These are phyloP conservation scores for Carex cristatella DNA, from an alignment of 176 grass and related monocot species.

Conservation along the genomic window DNA sequence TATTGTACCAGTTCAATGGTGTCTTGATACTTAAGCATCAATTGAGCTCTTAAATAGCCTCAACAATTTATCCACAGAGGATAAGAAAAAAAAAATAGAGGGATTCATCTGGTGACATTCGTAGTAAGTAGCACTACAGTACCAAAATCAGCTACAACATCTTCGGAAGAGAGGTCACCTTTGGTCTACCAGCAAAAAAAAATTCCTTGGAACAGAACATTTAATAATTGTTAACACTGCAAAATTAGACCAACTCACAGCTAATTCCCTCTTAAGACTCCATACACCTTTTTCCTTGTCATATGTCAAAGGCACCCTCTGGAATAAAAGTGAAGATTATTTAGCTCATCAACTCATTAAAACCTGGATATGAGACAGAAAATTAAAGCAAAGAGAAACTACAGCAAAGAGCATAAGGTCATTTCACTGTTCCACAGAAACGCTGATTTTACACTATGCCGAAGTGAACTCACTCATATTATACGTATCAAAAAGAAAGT, in stretches of 20 bases:
- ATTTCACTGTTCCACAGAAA: not conserved
- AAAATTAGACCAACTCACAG: conserved; percentile 48
- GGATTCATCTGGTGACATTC: not conserved
- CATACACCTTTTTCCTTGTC: conserved; percentile 52
- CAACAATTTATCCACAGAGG: not conserved
- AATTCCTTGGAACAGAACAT: not conserved
- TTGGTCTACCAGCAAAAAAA: no score
- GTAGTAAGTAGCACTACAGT: not conserved
- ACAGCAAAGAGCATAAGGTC: not conserved
- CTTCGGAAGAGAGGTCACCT: not conserved
- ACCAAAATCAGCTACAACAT: not conserved
- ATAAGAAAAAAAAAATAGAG: not conserved
- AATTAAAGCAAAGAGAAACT: not conserved
- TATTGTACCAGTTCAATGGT: not conserved
- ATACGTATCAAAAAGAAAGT: not conserved
- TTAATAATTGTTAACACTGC: not conserved
- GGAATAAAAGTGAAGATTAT: not conserved
- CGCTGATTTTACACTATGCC: not conserved
- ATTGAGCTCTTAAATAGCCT: not conserved
- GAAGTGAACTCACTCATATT: not conserved
- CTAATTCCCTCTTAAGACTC: conserved; percentile 69
- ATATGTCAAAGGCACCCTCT: conserved; percentile 63
- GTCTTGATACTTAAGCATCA: not conserved
- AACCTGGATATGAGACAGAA: not conserved
- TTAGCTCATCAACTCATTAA: conserved; percentile 3